phyloP scores from a whole-genome alignment of 768 basidiomycete genomes.

The Naganishia onofrii region DNA sequence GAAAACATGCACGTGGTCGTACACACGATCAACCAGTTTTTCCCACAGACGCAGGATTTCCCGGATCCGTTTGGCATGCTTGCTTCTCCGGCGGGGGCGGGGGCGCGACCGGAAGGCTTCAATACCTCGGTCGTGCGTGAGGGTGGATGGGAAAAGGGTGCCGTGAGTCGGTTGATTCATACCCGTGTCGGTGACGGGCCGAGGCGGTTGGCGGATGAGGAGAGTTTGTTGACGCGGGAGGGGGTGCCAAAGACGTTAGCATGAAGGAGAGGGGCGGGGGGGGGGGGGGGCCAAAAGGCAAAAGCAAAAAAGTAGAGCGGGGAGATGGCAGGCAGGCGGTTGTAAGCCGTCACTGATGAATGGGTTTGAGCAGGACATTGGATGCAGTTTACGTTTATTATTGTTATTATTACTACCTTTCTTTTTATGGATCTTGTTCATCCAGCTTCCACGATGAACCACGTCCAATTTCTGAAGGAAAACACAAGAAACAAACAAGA shows the following conservation, averaged over 20 bases:
- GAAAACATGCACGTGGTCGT: constrained; percentile 76
- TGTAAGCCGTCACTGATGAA: too few species aligned
- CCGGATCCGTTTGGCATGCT: constrained; percentile 69
- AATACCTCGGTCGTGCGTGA: constrained; percentile 71
- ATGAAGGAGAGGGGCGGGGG: neutral
- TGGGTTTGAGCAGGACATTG: too few species aligned
- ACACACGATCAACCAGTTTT: constrained; percentile 72
- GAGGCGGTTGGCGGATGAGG: constrained; percentile 60
- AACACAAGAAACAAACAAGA: too few species aligned
- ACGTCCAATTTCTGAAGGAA: too few species aligned
- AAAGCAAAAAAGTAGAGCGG: too few species aligned
- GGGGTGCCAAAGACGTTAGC: constrained; percentile 63
- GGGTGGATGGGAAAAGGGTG: constrained; percentile 62
- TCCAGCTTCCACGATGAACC: too few species aligned
- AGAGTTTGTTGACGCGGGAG: constrained; percentile 64
- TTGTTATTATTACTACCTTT: too few species aligned
- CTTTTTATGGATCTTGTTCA: too few species aligned
- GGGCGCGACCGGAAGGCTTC: constrained; percentile 63
- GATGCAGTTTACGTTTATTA: too few species aligned
- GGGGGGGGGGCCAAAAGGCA: too few species aligned
- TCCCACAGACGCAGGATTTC: constrained; percentile 77
- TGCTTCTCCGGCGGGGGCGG: constrained; percentile 37
- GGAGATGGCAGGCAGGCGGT: too few species aligned
- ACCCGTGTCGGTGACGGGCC: constrained; percentile 92
- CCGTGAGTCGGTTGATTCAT: constrained; percentile 86